Percentiles rank a stretch among this genome's conserved stretches.
phyloP scores from a whole-genome alignment of 2,329 filamentous ascomycete genomes.

The Aspergillus awamori region DNA sequence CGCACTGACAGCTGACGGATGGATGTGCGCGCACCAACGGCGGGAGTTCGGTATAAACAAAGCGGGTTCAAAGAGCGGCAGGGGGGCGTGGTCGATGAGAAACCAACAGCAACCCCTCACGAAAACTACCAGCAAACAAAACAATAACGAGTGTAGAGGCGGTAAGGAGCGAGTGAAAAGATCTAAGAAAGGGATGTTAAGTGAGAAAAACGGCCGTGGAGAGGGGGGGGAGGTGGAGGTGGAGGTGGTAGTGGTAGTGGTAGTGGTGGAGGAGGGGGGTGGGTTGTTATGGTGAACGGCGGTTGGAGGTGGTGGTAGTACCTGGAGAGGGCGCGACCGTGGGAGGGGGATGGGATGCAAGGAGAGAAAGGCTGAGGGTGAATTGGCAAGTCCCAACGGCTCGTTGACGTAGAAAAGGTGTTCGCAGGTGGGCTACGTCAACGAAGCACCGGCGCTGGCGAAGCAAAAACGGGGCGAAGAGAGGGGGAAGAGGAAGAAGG shows the following conservation, averaged over 20 bases:
- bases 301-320: slow-evolving; percentile 13
- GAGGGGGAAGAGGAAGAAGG: slow-evolving; percentile 1
- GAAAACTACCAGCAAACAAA: slow-evolving; percentile 13
- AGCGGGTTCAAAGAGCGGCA: slow-evolving; percentile 31
- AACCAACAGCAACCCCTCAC: slow-evolving; percentile 21
- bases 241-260: background rate
- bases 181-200: slow-evolving; percentile 21
- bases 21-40: slow-evolving; percentile 13
- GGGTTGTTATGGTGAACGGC: slow-evolving; percentile 6
- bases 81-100: slow-evolving; percentile 20
- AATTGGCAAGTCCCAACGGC: slow-evolving; percentile 29
- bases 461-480: slow-evolving; percentile 4
- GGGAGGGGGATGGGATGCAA: slow-evolving; percentile 22
- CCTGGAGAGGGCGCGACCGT: slow-evolving; percentile 27
- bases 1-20: slow-evolving; percentile 8
- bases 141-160: slow-evolving; percentile 30
- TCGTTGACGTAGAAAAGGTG: slow-evolving; percentile 30
- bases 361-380: slow-evolving; percentile 21
- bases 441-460: slow-evolving; percentile 33
- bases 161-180: slow-evolving; percentile 33
- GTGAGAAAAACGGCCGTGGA: slow-evolving; percentile 14
- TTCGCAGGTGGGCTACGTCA: slow-evolving; percentile 30
- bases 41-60: slow-evolving; percentile 19
- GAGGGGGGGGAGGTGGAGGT: slow-evolving; percentile 4
- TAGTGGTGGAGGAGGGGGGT: slow-evolving; percentile 15